Evolutionary conservation across 495 filamentous ascomycete genomes (phyloP).

Genomic region (Evernia prunastri): DNA sequence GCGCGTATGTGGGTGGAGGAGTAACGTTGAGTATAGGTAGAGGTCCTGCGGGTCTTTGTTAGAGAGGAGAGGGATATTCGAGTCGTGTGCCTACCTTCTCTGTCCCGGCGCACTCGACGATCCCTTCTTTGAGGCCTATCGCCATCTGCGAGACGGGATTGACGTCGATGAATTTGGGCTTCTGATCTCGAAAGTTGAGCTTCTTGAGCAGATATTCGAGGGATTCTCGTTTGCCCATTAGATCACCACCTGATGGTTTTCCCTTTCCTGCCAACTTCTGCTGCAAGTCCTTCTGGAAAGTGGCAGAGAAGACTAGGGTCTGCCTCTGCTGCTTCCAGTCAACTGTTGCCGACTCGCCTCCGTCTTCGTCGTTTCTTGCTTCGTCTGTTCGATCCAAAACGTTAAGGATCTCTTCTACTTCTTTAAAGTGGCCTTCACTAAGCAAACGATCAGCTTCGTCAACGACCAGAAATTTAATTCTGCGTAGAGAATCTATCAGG

Average conservation of each 20-base stretch:
- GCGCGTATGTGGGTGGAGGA: constrained; percentile 71
- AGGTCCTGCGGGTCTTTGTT: constrained; percentile 55
- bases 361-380: constrained; percentile 36
- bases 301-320: constrained; percentile 93
- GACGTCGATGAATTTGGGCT: constrained; percentile 86
- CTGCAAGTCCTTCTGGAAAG: constrained; percentile 83
- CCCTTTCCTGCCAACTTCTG: constrained; percentile 79
- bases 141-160: constrained; percentile 87
- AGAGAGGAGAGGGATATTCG: not conserved
- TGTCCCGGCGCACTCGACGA: constrained; percentile 83
- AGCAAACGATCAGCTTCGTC: constrained; percentile 93
- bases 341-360: constrained; percentile 26
- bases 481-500: constrained; percentile 55
- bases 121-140: constrained; percentile 72
- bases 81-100: constrained; percentile 61
- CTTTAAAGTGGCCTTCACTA: constrained; percentile 91
- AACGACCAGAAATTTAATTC: constrained; percentile 75
- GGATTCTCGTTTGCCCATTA: constrained; percentile 67
- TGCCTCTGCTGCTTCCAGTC: constrained; percentile 48
- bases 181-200: constrained; percentile 73
- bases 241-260: constrained; percentile 44
- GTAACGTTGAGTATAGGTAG: constrained; percentile 81
- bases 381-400: constrained; percentile 57
- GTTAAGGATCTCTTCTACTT: constrained; percentile 76
- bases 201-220: constrained; percentile 91